These are phyloP conservation scores for Alternaria viburni DNA, from an alignment of 2,329 filamentous ascomycete genomes.

Conservation along the genomic window DNA sequence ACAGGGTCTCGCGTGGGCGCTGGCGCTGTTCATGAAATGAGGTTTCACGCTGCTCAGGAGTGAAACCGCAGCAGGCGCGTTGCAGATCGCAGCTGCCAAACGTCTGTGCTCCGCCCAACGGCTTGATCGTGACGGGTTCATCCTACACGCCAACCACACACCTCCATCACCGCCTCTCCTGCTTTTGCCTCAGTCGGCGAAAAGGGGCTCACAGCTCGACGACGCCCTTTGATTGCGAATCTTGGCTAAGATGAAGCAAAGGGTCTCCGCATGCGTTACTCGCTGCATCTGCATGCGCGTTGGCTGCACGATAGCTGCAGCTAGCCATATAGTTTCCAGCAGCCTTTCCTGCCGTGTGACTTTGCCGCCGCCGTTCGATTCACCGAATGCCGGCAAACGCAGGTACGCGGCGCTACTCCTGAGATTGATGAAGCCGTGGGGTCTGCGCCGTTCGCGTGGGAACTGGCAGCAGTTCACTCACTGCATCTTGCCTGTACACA, in stretches of 20 bases:
- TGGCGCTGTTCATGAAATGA: slow-evolving; percentile 9
- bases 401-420: slow-evolving; percentile 32
- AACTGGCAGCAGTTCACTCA: not conserved
- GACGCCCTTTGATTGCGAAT: slow-evolving; percentile 10
- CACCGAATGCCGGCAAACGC: slow-evolving; percentile 15
- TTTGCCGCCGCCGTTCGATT: slow-evolving; percentile 13
- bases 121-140: slow-evolving; percentile 8
- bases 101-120: slow-evolving; percentile 9
- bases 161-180: not conserved
- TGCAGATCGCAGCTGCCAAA: slow-evolving; percentile 9
- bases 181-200: not conserved
- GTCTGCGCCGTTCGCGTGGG: not conserved
- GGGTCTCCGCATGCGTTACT: slow-evolving; percentile 5
- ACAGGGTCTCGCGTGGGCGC: slow-evolving; percentile 6
- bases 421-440: slow-evolving; percentile 10
- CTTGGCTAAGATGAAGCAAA: slow-evolving; percentile 13
- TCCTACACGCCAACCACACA: slow-evolving; percentile 3
- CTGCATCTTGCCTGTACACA: not conserved
- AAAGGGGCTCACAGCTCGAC: not conserved
- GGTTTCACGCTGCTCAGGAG: slow-evolving; percentile 15
- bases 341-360: slow-evolving; percentile 10
- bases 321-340: slow-evolving; percentile 1
- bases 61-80: slow-evolving; percentile 12
- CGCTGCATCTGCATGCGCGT: slow-evolving; percentile 5
- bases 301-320: slow-evolving; percentile 10